Evolutionary conservation across 192 early-diverging fungal genomes (phyloP).

Genomic region (Dissophora globulifera): DNA sequence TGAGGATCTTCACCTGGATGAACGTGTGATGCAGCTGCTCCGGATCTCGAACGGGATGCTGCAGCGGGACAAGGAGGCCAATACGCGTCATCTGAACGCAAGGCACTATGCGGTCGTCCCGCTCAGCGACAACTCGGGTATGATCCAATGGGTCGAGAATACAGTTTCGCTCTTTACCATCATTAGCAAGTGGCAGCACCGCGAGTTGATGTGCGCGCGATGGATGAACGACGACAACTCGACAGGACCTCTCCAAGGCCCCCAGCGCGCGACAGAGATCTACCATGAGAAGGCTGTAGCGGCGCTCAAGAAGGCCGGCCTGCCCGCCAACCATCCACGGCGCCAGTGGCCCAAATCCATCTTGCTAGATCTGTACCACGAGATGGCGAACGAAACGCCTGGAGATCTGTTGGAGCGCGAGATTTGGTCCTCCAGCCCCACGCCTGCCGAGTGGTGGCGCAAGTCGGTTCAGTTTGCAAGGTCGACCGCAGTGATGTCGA

Average conservation of each 20-base stretch:
- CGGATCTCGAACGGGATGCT: constrained; percentile 71
- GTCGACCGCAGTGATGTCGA: constrained; percentile 86
- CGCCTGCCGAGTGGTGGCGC: constrained; percentile 81
- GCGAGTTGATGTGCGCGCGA: constrained; percentile 61
- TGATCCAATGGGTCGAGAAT: constrained; percentile 95
- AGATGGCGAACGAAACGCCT: constrained; percentile 74
- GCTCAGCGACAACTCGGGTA: constrained; percentile 86
- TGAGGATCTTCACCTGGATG: constrained; percentile 94
- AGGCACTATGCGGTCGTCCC: constrained; percentile 81
- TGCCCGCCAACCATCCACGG: constrained; percentile 64
- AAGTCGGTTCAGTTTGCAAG: constrained; percentile 76
- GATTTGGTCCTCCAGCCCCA: constrained; percentile 69
- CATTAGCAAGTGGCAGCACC: constrained; percentile 82
- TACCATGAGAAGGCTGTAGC: constrained; percentile 81
- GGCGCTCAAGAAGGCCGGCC: constrained; percentile 64
- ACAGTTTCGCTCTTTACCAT: constrained; percentile 81
- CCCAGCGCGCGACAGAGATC: constrained; percentile 68
- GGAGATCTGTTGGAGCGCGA: constrained; percentile 71
- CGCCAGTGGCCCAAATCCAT: constrained; percentile 76
- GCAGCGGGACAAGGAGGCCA: constrained; percentile 59
- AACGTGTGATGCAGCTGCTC: constrained; percentile 88
- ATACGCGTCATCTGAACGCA: constrained; percentile 50
- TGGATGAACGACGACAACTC: constrained; percentile 51
- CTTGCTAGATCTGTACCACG: constrained; percentile 66
- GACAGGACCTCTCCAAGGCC: constrained; percentile 23